These are phyloP conservation scores for Fonsecaea erecta DNA, from an alignment of 2,329 filamentous ascomycete genomes.

Conservation along the genomic window DNA sequence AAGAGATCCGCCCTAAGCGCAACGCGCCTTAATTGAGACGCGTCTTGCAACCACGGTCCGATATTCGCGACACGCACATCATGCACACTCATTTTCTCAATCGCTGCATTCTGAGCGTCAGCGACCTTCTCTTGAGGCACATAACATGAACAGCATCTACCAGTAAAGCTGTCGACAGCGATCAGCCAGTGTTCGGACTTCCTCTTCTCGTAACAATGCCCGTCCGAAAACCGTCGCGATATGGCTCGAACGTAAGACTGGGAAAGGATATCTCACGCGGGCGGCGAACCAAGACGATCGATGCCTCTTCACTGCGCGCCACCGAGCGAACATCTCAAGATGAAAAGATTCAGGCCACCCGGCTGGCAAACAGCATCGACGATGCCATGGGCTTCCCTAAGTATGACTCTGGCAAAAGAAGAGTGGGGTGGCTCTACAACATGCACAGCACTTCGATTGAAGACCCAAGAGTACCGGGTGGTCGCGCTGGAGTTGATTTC, in stretches of 20 bases:
- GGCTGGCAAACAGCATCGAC: constrained; percentile 85
- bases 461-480: constrained; percentile 80
- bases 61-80: background rate
- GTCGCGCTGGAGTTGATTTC: constrained; percentile 88
- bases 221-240: constrained; percentile 62
- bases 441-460: constrained; percentile 87
- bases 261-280: constrained; percentile 45
- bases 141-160: background rate
- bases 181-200: background rate
- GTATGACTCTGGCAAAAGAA: constrained; percentile 85
- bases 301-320: constrained; percentile 72
- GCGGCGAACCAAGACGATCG: constrained; percentile 72
- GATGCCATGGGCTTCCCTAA: constrained; percentile 92
- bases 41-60: background rate
- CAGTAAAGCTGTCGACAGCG: background rate
- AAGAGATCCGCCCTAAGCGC: constrained; percentile 2
- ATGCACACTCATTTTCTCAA: background rate
- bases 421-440: constrained; percentile 91
- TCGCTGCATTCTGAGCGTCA: background rate
- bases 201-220: constrained; percentile 47
- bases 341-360: constrained; percentile 86
- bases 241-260: constrained; percentile 64
- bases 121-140: background rate
- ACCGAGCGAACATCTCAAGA: constrained; percentile 87
- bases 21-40: constrained; percentile 15